phyloP scores from a whole-genome alignment of 148 eudicot genomes.

The Camellia granthamiana region DNA sequence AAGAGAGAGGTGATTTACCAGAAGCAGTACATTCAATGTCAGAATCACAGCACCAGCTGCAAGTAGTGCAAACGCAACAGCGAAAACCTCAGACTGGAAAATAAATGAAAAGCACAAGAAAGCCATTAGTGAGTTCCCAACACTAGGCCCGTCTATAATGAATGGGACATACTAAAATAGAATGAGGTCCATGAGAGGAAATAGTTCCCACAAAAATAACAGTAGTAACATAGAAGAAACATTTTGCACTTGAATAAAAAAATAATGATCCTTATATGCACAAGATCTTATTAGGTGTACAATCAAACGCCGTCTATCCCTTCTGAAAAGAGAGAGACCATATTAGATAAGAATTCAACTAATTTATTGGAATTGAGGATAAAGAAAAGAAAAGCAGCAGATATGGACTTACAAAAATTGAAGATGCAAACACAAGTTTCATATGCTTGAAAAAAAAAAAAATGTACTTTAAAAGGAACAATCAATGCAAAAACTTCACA shows the following conservation, averaged over 20 bases:
- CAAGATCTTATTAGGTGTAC: neutral
- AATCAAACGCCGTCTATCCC: neutral
- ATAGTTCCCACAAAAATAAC: neutral
- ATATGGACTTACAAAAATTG: too few relatives aligned
- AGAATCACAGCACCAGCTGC: slow-evolving; percentile 97
- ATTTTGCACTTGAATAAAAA: neutral
- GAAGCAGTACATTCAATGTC: slow-evolving; percentile 85
- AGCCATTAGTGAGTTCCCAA: neutral
- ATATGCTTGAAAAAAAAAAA: too few relatives aligned
- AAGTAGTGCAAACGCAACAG: slow-evolving; percentile 96
- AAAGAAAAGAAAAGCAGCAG: too few relatives aligned
- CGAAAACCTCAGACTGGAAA: slow-evolving; percentile 93
- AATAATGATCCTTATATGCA: neutral
- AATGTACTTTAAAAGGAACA: too few relatives aligned
- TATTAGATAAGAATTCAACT: neutral
- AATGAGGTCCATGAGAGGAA: neutral
- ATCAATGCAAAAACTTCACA: too few relatives aligned
- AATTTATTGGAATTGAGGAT: too few relatives aligned
- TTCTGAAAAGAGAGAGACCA: neutral
- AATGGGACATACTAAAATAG: neutral
- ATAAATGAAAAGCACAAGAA: slow-evolving; percentile 16
- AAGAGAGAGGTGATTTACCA: slow-evolving; percentile 52
- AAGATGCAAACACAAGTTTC: too few relatives aligned
- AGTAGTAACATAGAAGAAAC: neutral
- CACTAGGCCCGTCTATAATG: neutral